Conservation (phyloP, 1,284 basidiomycete genomes). For the Heliocybe sulcata region DNA sequence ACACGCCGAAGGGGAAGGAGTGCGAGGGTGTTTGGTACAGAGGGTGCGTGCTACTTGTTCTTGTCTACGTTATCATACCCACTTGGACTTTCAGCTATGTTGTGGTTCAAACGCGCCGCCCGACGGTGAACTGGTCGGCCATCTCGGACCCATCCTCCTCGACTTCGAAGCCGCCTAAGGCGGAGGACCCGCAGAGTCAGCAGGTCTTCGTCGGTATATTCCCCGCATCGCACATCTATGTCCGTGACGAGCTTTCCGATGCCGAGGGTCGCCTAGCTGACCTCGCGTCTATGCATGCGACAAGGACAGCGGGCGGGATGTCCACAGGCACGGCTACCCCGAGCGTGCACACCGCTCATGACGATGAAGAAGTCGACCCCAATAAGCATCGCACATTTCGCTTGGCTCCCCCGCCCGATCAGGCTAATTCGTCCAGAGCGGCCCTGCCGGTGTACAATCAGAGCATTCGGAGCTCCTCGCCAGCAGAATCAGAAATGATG, state of each 20-base stretch:
- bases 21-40: slow-evolving; percentile 82
- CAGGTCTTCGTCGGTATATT: slow-evolving; percentile 97
- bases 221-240: slow-evolving; percentile 84
- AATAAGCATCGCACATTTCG: slow-evolving; percentile 51
- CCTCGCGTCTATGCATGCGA: slow-evolving; percentile 37
- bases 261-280: slow-evolving; percentile 82
- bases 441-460: slow-evolving; percentile 62
- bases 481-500: slow-evolving; percentile 52
- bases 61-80: slow-evolving; percentile 8
- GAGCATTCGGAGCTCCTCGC: slow-evolving; percentile 60
- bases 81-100: slow-evolving; percentile 58
- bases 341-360: slow-evolving; percentile 58
- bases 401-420: slow-evolving; percentile 65
- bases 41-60: slow-evolving; percentile 54
- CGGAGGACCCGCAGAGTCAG: slow-evolving; percentile 52
- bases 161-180: slow-evolving; percentile 40
- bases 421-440: slow-evolving; percentile 62
- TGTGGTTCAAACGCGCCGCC: slow-evolving; percentile 71
- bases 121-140: slow-evolving; percentile 57
- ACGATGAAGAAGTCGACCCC: slow-evolving; percentile 63
- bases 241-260: slow-evolving; percentile 85
- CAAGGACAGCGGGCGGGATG: slow-evolving; percentile 24
- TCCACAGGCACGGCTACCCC: slow-evolving; percentile 21
- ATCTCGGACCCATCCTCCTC: slow-evolving; percentile 47
- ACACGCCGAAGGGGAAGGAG: slow-evolving; percentile 65